A percentile compares a stretch with the other conserved stretches of the same genome.
These are phyloP conservation scores for Amanita rubescens DNA, from an alignment of 768 basidiomycete genomes.

Conservation along the genomic window DNA sequence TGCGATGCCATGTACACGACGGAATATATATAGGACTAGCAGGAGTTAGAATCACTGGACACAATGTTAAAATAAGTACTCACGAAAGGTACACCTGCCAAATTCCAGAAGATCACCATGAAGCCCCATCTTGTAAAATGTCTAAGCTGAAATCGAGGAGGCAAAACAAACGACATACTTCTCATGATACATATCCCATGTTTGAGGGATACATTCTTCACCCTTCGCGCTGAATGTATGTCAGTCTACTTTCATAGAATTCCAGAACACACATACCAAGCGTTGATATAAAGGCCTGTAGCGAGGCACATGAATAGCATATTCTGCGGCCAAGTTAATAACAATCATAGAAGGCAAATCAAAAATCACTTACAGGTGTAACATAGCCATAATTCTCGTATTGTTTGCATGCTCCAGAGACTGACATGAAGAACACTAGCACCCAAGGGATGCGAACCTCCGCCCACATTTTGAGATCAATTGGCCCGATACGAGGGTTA, in stretches of 20 bases:
- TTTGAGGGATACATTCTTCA: conserved; percentile 92
- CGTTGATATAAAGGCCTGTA: conserved; percentile 94
- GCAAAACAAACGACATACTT: conserved; percentile 46
- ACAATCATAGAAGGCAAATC: neutral
- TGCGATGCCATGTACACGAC: conserved; percentile 97
- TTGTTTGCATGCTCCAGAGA: conserved; percentile 93
- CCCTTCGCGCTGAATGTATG: conserved; percentile 62
- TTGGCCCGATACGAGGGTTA: conserved; percentile 85
- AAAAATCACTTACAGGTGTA: conserved; percentile 51
- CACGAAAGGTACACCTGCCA: conserved; percentile 89
- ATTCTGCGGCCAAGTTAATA: conserved; percentile 45
- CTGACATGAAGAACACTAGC: conserved; percentile 85
- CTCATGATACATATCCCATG: conserved; percentile 99
- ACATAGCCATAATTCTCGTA: conserved; percentile 90
- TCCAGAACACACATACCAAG: conserved; percentile 48
- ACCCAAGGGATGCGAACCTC: conserved; percentile 98
- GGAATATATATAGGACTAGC: conserved; percentile 91
- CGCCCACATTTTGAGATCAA: conserved; percentile 99
- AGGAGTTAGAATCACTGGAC: conserved; percentile 1
- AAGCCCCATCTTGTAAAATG: conserved; percentile 65
- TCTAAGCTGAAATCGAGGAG: conserved; percentile 3
- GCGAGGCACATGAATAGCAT: conserved; percentile 96
- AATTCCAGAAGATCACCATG: conserved; percentile 98
- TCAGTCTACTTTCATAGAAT: neutral
- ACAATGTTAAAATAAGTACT: conserved; percentile 19